Conservation (phyloP, 441 rosid genomes). For the Sinapis alba region DNA sequence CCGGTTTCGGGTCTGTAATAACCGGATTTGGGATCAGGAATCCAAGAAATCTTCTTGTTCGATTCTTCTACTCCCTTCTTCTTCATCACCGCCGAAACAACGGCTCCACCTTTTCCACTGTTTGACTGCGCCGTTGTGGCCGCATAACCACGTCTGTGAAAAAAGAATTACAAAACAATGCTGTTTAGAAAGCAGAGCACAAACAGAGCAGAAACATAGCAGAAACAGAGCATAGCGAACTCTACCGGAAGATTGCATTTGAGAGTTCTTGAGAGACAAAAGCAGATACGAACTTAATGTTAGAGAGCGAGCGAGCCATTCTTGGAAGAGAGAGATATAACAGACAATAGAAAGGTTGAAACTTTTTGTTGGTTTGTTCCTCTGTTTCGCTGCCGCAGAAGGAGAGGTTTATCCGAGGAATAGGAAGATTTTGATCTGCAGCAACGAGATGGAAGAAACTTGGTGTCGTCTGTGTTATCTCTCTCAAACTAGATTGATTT, state of each 20-base stretch:
- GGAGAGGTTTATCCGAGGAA: conserved; percentile 4
- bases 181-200: conserved; percentile 33
- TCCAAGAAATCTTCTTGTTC: conserved; percentile 64
- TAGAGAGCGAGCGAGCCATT: conserved; percentile 41
- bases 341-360: conserved; percentile 20
- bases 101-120: conserved; percentile 40
- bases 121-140: conserved; percentile 45
- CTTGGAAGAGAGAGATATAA: conserved; percentile 30
- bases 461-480: conserved; percentile 31
- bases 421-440: background rate
- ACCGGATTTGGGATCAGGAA: conserved; percentile 93
- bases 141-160: conserved; percentile 66
- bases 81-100: conserved; percentile 46
- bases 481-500: conserved; percentile 17
- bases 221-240: conserved; percentile 15
- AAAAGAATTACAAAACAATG: background rate
- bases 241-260: conserved; percentile 38
- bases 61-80: conserved; percentile 63
- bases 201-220: too few relatives aligned
- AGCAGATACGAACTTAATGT: conserved; percentile 39
- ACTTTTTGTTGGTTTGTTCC: conserved; percentile 7
- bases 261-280: conserved; percentile 39
- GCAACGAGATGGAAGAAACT: conserved; percentile 33
- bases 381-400: conserved; percentile 31
- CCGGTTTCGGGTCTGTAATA: conserved; percentile 81